Percentiles rank a stretch among this genome's conserved stretches.
phyloP scores from a whole-genome alignment of 139 green algal genomes.

The Volvox reticuliferus region DNA sequence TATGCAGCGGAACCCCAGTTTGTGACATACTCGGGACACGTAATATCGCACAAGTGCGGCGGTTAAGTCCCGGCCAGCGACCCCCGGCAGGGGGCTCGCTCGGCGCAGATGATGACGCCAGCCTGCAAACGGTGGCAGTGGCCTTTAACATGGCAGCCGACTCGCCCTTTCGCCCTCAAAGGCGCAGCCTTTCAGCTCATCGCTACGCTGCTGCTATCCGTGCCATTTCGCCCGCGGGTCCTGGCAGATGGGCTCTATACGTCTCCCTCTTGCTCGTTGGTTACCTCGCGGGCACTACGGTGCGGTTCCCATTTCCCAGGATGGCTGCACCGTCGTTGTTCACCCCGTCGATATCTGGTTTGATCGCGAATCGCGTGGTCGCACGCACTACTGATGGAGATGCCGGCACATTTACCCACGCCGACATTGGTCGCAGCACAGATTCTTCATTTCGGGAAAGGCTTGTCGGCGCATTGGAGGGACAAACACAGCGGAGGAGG shows the following conservation, averaged over 20 bases:
- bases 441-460: too few relatives aligned
- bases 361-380: too few relatives aligned
- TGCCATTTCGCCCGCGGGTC: neutral
- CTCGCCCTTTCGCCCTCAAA: neutral
- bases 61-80: slow-evolving; percentile 1
- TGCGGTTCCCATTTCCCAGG: neutral
- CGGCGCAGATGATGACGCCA: neutral
- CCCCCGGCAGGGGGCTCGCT: neutral
- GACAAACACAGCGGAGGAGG: too few relatives aligned
- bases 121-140: neutral
- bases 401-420: too few relatives aligned
- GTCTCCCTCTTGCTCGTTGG: neutral
- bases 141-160: neutral
- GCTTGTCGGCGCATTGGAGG: too few relatives aligned
- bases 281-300: neutral
- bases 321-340: too few relatives aligned
- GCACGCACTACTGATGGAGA: too few relatives aligned
- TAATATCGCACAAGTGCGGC: slow-evolving; percentile 15
- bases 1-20: too few relatives aligned
- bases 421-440: too few relatives aligned
- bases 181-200: neutral
- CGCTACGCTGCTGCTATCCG: neutral
- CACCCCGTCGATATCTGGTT: too few relatives aligned
- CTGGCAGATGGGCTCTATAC: slow-evolving; percentile 9
- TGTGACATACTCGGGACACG: too few relatives aligned